phyloP scores from a whole-genome alignment of 306 rosid genomes.

The Ormosia semicastrata region DNA sequence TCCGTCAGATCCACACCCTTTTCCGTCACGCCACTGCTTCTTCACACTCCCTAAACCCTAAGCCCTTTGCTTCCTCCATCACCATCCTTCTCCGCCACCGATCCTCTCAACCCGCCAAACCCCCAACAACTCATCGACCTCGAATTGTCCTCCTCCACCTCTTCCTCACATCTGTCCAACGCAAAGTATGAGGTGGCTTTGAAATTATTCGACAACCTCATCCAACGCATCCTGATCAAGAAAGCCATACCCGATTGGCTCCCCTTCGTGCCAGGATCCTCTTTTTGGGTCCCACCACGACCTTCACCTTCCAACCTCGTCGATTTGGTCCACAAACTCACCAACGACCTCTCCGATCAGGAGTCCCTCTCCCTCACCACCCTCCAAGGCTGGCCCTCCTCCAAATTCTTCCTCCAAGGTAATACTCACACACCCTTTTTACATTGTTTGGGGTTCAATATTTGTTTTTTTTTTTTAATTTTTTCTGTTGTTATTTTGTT shows the following conservation, averaged over 20 bases:
- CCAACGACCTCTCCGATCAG: conserved; percentile 35
- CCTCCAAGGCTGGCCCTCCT: conserved; percentile 66
- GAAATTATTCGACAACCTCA: conserved; percentile 65
- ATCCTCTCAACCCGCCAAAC: conserved; percentile 5
- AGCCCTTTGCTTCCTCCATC: neutral
- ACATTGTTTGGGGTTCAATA: neutral
- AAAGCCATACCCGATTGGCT: conserved; percentile 77
- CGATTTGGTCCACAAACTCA: conserved; percentile 45
- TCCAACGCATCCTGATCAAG: conserved; percentile 54
- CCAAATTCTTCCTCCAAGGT: conserved; percentile 47
- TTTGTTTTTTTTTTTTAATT: no score
- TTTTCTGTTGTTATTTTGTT: neutral
- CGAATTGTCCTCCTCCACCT: conserved; percentile 38
- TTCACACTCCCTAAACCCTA: neutral
- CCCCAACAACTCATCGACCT: conserved; percentile 44
- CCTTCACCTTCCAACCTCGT: conserved; percentile 35
- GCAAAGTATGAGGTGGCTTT: conserved; percentile 50
- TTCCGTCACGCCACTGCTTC: neutral
- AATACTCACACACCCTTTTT: neutral
- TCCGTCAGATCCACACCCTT: neutral
- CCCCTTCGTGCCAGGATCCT: conserved; percentile 81
- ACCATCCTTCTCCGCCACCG: conserved; percentile 13
- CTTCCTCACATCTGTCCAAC: neutral
- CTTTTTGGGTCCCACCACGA: conserved; percentile 91
- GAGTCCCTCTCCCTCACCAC: conserved; percentile 49